Evolutionary conservation across 1,139 yeast genomes (phyloP).

Genomic region (Wickerhamiella pararugosa): DNA sequence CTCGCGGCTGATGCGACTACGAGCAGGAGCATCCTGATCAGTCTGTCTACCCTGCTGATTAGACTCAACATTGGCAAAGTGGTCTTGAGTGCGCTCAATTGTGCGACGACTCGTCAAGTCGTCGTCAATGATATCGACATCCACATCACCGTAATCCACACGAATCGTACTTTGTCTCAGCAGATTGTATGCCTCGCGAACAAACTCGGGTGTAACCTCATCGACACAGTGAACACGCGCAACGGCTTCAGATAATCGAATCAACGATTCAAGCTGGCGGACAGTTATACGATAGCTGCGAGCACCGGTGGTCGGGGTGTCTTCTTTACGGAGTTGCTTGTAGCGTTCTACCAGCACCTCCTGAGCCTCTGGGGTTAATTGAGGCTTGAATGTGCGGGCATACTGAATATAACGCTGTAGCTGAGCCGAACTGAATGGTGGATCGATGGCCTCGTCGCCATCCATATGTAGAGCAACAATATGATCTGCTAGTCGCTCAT

Average conservation of each 20-base stretch:
- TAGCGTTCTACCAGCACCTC: slow-evolving; percentile 63
- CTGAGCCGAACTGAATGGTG: slow-evolving; percentile 85
- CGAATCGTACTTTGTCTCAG: slow-evolving; percentile 83
- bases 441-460: slow-evolving; percentile 77
- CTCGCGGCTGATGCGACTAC: slow-evolving; percentile 58
- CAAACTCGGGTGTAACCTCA: slow-evolving; percentile 72
- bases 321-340: slow-evolving; percentile 78
- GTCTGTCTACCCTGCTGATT: slow-evolving; percentile 10
- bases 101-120: slow-evolving; percentile 10
- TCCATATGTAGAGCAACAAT: slow-evolving; percentile 88
- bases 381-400: slow-evolving; percentile 88
- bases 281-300: slow-evolving; percentile 86
- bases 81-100: slow-evolving; percentile 6
- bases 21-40: slow-evolving; percentile 13
- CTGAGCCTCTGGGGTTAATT: slow-evolving; percentile 70
- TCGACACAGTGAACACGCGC: slow-evolving; percentile 95
- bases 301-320: slow-evolving; percentile 82
- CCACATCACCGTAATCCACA: slow-evolving; percentile 89
- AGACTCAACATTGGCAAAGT: slow-evolving; percentile 10
- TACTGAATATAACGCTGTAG: slow-evolving; percentile 77
- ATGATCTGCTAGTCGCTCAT: slow-evolving; percentile 79
- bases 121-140: slow-evolving; percentile 49
- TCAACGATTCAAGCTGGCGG: slow-evolving; percentile 85
- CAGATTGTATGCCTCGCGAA: slow-evolving; percentile 84
- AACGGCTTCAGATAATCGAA: slow-evolving; percentile 87